Evolutionary conservation across 805 yeast species (phyloP).

Genomic region (Wickerhamomyces bovis): DNA sequence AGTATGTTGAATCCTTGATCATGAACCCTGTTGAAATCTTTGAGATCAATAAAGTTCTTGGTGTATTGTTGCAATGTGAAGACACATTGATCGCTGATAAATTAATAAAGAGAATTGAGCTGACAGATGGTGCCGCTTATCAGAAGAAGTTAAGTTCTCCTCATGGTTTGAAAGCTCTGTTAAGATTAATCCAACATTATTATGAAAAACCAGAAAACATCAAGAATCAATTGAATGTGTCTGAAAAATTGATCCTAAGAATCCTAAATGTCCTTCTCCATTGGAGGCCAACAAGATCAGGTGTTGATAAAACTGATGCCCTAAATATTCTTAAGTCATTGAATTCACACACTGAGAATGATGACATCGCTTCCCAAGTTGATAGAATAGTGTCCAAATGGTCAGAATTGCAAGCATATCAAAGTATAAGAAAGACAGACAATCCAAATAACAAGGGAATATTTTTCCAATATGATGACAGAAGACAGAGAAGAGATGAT

Average conservation of each 20-base stretch:
- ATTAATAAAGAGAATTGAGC: slow-evolving; percentile 59
- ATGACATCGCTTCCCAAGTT: slow-evolving; percentile 32
- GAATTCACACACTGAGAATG: slow-evolving; percentile 18
- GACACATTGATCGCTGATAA: slow-evolving; percentile 59
- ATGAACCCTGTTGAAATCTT: slow-evolving; percentile 40
- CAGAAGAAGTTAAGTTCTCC: slow-evolving; percentile 59
- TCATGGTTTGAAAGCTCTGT: slow-evolving; percentile 83
- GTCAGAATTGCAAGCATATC: slow-evolving; percentile 74
- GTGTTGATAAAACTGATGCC: slow-evolving; percentile 67
- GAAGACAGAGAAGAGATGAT: slow-evolving; percentile 17
- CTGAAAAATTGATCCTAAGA: slow-evolving; percentile 36
- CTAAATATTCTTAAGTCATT: slow-evolving; percentile 54
- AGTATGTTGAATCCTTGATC: slow-evolving; percentile 55
- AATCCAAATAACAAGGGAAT: background rate
- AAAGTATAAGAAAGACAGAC: slow-evolving; percentile 66
- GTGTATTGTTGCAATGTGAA: slow-evolving; percentile 72
- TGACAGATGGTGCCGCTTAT: slow-evolving; percentile 44
- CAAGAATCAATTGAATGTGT: slow-evolving; percentile 16
- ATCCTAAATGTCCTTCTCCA: slow-evolving; percentile 50
- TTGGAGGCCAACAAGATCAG: slow-evolving; percentile 72
- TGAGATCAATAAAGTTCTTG: slow-evolving; percentile 78
- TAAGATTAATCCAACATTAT: slow-evolving; percentile 44
- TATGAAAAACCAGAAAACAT: slow-evolving; percentile 9
- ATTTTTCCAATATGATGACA: slow-evolving; percentile 7
- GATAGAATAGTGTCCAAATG: slow-evolving; percentile 53